Evolutionary conservation across 2,329 filamentous ascomycete genomes (phyloP), one percentile per base, ranked within the genome.

Genomic region (Aplosporella prunicola): DNA sequence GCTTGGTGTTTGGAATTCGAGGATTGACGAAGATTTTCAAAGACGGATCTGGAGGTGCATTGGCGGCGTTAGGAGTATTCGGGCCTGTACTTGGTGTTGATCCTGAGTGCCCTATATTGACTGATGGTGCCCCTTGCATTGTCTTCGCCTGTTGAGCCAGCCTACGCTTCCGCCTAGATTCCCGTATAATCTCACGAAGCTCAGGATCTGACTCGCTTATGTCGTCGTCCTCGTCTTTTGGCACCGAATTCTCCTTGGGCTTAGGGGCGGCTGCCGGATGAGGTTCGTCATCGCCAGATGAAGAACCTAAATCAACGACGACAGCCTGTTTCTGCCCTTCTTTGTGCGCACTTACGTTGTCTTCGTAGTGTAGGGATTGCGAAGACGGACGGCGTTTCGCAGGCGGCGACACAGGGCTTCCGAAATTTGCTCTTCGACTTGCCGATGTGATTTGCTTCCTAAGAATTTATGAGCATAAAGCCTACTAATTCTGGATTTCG

Each of bases 11-110:
- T 1, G 72, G 66, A 5, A 95, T 70, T 3, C 66, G 60, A 0
- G 87, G 84, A 0, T 69, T 72, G 44, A 95, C 74, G 20, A 87
- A 63, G 16, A 89, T 72, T 39, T 73, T 64, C 26, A 84, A 67
- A 9, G 71, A 50, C 1, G 69, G 62, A 43, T 79, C 71, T 13
- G 58, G 50, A 4, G 41, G 40, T 44, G 46, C 25, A 39, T 18
- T 20, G 14, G 25, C 7, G 42, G 51, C 46, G 18, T 13, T 11
- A 17, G 42, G n/a, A 20, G 20, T 37, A 31, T 34, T 18, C 26
- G 26, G 5, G n/a, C 13, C 20, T 20, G 22, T 14, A 42, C 15
- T 23, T 15, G 17, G 15, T 5, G n/a, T 24, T 6, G 24, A 14
- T 42, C 38, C 17, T 32, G 16, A n/a, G 18, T 18, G 30, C 30